Evolutionary conservation across 2,329 filamentous ascomycete genomes (phyloP).

Genomic region (Fusarium secorum): DNA sequence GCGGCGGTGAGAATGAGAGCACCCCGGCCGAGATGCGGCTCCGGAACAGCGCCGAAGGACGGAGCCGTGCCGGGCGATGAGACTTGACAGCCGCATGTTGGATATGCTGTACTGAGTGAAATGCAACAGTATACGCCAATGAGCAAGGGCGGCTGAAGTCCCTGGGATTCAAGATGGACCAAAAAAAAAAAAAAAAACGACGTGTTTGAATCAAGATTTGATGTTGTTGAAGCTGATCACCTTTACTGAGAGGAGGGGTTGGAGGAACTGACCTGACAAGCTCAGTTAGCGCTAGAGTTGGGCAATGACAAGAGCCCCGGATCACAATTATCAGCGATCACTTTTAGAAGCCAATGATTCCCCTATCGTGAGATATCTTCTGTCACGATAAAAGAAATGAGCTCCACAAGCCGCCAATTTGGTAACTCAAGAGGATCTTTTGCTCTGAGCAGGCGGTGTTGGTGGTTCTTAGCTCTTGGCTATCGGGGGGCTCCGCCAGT

Average conservation of each 20-base stretch:
- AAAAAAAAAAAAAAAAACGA: not conserved
- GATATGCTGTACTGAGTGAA: not conserved
- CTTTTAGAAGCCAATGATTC: not conserved
- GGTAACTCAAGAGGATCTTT: slow-evolving; percentile 7
- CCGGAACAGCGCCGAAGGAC: slow-evolving; percentile 27
- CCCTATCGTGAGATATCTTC: slow-evolving; percentile 9
- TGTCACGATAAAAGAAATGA: slow-evolving; percentile 11
- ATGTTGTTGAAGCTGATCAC: slow-evolving; percentile 9
- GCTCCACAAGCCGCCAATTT: slow-evolving; percentile 12
- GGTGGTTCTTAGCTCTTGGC: slow-evolving; percentile 14
- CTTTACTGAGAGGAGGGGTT: slow-evolving; percentile 19
- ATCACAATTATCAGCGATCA: slow-evolving; percentile 1
- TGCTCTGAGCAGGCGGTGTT: slow-evolving; percentile 7
- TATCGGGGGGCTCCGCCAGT: slow-evolving; percentile 37
- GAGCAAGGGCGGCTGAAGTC: not conserved
- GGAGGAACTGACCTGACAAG: slow-evolving; percentile 1
- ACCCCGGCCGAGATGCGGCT: slow-evolving; percentile 23
- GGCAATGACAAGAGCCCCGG: slow-evolving; percentile 12
- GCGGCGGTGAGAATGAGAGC: slow-evolving; percentile 29
- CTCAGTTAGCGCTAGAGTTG: slow-evolving; percentile 2
- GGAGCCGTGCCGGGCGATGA: slow-evolving; percentile 30
- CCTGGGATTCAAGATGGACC: not conserved
- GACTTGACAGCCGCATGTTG: slow-evolving; percentile 33
- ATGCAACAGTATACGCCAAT: not conserved
- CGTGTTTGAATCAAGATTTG: not conserved